Percentiles rank a stretch among this genome's conserved stretches.
Conservation (phyloP, 176 grass and related monocot species). For the Carex kokanica region DNA sequence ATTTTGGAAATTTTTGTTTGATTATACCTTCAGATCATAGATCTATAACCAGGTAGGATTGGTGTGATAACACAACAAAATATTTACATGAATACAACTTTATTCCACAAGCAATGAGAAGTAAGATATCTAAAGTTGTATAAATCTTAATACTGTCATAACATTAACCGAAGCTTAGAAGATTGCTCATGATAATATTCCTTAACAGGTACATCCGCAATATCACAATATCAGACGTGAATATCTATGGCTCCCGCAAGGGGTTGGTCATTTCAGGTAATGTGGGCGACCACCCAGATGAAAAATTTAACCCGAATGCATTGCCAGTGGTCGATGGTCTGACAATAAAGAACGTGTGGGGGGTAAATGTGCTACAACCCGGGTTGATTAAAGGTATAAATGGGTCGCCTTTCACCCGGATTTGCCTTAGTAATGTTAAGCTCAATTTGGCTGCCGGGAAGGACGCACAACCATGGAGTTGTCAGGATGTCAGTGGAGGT, state of each 20-base stretch:
- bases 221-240: constrained; percentile 66
- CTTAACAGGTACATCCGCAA: constrained; percentile 52
- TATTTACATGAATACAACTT: not conserved
- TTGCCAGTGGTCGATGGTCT: constrained; percentile 52
- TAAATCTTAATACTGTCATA: not conserved
- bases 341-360: constrained; percentile 72
- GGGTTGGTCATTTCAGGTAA: constrained; percentile 60
- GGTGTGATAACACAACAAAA: not conserved
- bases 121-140: not conserved
- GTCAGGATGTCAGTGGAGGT: constrained; percentile 63
- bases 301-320: constrained; percentile 54
- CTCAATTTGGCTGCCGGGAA: constrained; percentile 13
- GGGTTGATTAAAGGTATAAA: constrained; percentile 75
- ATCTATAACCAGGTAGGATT: not conserved
- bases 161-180: not conserved
- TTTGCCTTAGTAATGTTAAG: constrained; percentile 74
- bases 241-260: constrained; percentile 52
- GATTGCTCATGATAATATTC: constrained; percentile 11
- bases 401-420: constrained; percentile 52
- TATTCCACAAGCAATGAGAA: not conserved
- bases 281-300: constrained; percentile 68
- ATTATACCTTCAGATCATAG: not conserved
- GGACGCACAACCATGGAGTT: constrained; percentile 48
- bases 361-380: constrained; percentile 65
- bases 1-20: not conserved